Percentiles rank a stretch among this genome's conserved stretches.
These are phyloP conservation scores for Spencermartinsiella ligniputridi DNA, from an alignment of 1,139 yeast species.

Conservation along the genomic window DNA sequence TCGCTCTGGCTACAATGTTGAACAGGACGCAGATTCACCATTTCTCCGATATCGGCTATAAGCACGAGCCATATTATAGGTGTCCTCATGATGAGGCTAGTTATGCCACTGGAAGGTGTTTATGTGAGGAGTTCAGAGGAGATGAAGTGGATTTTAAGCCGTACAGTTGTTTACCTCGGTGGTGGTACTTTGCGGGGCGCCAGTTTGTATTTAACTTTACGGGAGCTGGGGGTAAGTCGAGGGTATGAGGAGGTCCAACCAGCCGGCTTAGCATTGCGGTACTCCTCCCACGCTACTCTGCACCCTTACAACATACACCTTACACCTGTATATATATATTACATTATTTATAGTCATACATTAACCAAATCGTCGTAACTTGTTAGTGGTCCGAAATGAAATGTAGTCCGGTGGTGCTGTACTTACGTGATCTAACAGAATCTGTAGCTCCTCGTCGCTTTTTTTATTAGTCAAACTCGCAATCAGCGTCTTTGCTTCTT, in stretches of 20 bases:
- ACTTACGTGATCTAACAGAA: constrained; percentile 74
- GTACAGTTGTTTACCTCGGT: constrained; percentile 72
- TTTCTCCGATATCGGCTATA: constrained; percentile 88
- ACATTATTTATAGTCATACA: constrained; percentile 1
- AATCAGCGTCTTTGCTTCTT: constrained; percentile 90
- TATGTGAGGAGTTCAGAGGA: constrained; percentile 47
- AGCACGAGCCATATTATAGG: constrained; percentile 74
- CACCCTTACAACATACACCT: no score
- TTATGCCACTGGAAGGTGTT: constrained; percentile 55
- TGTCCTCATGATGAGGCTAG: constrained; percentile 63
- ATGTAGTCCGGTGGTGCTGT: background rate
- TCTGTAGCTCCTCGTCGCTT: constrained; percentile 81
- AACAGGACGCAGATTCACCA: constrained; percentile 72
- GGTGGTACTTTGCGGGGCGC: constrained; percentile 65
- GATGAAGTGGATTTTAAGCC: constrained; percentile 53
- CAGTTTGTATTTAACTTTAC: constrained; percentile 30
- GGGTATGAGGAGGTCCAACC: no score
- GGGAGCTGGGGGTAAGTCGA: background rate
- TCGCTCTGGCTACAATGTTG: constrained; percentile 64
- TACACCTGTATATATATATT: background rate
- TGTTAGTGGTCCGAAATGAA: background rate
- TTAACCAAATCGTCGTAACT: constrained; percentile 14
- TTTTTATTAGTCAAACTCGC: constrained; percentile 82
- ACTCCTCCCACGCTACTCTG: no score
- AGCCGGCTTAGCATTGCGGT: no score